These are phyloP conservation scores for Metschnikowia corniflorae DNA, from an alignment of 805 yeast species.

Conservation along the genomic window DNA sequence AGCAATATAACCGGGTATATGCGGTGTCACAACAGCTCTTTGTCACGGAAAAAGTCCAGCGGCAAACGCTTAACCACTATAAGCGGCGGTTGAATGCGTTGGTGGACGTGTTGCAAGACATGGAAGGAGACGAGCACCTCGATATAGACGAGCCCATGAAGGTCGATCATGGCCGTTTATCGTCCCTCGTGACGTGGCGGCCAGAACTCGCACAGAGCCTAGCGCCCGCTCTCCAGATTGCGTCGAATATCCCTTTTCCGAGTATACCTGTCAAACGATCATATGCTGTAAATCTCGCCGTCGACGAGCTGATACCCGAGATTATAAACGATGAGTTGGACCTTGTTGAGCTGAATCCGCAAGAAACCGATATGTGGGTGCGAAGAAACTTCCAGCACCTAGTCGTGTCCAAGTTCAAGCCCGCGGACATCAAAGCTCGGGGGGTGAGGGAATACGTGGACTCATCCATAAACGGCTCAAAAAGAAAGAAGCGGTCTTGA, in stretches of 20 bases:
- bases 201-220: constrained; percentile 21
- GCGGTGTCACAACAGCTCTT: constrained; percentile 25
- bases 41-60: constrained; percentile 30
- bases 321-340: constrained; percentile 35
- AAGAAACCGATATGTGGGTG: constrained; percentile 36
- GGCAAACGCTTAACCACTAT: constrained; percentile 32
- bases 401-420: constrained; percentile 33
- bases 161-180: constrained; percentile 19
- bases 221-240: constrained; percentile 16
- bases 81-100: constrained; percentile 38
- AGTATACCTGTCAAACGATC: constrained; percentile 17
- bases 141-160: constrained; percentile 4
- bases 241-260: constrained; percentile 9
- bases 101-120: constrained; percentile 25
- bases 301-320: constrained; percentile 38
- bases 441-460: constrained; percentile 21
- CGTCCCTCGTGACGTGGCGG: constrained; percentile 20
- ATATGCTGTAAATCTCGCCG: constrained; percentile 24
- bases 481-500: constrained; percentile 3
- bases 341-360: constrained; percentile 37
- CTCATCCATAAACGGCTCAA: constrained; percentile 1
- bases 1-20: constrained; percentile 23
- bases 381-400: constrained; percentile 34
- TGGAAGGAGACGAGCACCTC: constrained; percentile 10
- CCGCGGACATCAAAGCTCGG: constrained; percentile 24